Percentiles rank a stretch among this genome's conserved stretches.
phyloP scores from a whole-genome alignment of 2,329 filamentous ascomycete species.

The Aspergillus novoparasiticus region DNA sequence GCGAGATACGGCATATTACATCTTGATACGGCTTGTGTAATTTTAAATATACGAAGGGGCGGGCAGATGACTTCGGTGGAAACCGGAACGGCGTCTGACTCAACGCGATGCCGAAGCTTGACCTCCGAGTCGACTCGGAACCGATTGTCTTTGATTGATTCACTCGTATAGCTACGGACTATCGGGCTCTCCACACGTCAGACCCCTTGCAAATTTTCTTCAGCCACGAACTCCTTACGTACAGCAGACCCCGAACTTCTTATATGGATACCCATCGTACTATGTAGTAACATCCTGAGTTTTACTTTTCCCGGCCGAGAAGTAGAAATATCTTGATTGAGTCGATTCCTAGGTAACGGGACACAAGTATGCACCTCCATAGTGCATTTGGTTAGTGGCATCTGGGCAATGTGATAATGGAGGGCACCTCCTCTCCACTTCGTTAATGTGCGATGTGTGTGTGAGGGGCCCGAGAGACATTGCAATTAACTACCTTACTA shows the following conservation, averaged over 20 bases:
- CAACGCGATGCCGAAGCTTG: neutral
- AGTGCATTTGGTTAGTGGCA: no score
- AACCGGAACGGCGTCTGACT: constrained; percentile 3
- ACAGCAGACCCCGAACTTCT: neutral
- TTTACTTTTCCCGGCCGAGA: neutral
- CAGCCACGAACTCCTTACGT: neutral
- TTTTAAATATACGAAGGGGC: constrained; percentile 5
- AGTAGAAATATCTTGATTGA: neutral
- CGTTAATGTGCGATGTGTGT: no score
- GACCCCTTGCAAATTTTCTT: neutral
- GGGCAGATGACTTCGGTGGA: constrained; percentile 3
- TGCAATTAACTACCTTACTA: no score
- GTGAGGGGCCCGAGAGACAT: no score
- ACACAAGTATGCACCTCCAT: no score
- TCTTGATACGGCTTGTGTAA: constrained; percentile 15
- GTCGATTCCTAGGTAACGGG: no score
- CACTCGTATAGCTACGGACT: no score
- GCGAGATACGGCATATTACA: constrained; percentile 8
- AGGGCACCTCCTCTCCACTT: no score
- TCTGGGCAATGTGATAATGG: no score
- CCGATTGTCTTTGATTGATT: neutral
- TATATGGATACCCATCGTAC: neutral
- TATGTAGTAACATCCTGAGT: neutral
- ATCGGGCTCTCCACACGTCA: neutral
- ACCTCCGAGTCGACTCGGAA: neutral